These are phyloP conservation scores for Calonectria pauciramosa DNA, from an alignment of 2,329 filamentous ascomycete genomes.

Conservation along the genomic window DNA sequence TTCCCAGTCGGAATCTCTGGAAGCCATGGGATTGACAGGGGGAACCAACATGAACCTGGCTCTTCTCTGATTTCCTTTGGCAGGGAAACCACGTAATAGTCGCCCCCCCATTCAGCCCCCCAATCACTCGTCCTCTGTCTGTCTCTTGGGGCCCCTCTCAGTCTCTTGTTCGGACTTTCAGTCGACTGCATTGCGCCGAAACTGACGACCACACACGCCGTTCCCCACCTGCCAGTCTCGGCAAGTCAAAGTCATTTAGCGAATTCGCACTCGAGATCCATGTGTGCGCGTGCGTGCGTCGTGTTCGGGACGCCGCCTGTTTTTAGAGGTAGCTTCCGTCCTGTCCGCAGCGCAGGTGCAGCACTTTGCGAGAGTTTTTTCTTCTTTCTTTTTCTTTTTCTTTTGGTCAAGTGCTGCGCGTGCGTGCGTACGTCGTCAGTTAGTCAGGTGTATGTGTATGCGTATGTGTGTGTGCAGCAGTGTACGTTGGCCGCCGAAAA, in stretches of 20 bases:
- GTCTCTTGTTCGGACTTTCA: not conserved
- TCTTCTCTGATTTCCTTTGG: conserved; percentile 13
- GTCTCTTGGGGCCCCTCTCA: not conserved
- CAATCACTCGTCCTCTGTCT: not conserved
- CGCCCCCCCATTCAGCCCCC: not conserved
- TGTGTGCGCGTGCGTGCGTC: conserved; percentile 5
- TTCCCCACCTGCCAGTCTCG: conserved; percentile 23
- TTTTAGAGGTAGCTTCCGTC: conserved; percentile 1
- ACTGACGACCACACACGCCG: conserved; percentile 5
- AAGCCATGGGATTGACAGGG: conserved; percentile 16
- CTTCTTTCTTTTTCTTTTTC: no score
- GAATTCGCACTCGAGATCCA: not conserved
- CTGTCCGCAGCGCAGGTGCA: not conserved
- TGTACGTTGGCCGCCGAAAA: not conserved
- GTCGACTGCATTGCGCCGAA: conserved; percentile 1
- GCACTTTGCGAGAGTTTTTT: not conserved
- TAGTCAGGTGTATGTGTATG: not conserved
- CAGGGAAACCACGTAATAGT: conserved; percentile 23
- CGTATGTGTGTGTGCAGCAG: not conserved
- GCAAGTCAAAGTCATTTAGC: conserved; percentile 1
- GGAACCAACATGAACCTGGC: not conserved
- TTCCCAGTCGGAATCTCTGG: conserved; percentile 8
- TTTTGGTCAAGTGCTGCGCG: not conserved
- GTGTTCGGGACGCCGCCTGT: conserved; percentile 15
- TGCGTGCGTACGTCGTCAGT: not conserved